Evolutionary conservation across 495 filamentous ascomycete genomes (phyloP).

Genomic region (Recurvomyces mirabilis): DNA sequence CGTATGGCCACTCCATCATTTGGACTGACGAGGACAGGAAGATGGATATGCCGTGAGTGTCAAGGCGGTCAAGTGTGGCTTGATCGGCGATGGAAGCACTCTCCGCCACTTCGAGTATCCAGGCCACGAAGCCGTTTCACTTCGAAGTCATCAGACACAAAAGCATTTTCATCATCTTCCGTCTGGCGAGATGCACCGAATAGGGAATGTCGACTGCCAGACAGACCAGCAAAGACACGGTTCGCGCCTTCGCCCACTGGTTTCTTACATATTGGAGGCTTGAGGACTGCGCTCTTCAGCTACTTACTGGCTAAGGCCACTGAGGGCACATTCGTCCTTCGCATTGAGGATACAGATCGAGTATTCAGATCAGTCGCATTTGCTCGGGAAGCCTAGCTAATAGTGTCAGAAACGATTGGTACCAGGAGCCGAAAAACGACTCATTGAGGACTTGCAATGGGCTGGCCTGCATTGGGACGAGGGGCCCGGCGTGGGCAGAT

Average conservation of each 20-base stretch:
- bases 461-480: conserved; percentile 90
- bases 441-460: conserved; percentile 76
- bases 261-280: conserved; percentile 79
- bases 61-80: no score
- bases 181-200: no score
- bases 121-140: no score
- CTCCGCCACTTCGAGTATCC: no score
- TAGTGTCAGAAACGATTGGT: conserved; percentile 60
- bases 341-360: conserved; percentile 94
- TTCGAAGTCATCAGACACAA: no score
- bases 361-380: no score
- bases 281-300: conserved; percentile 87
- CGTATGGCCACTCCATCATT: no score
- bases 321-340: conserved; percentile 81
- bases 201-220: no score
- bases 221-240: conserved; percentile 67
- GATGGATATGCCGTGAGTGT: no score
- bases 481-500: conserved; percentile 74
- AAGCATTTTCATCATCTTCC: no score
- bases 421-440: conserved; percentile 58
- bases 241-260: conserved; percentile 96
- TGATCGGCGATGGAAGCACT: no score
- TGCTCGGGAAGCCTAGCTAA: conserved; percentile 30
- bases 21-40: no score
- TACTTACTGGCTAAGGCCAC: conserved; percentile 80